Conservation (phyloP, 1,284 basidiomycete genomes). For the Mycena citricolor region DNA sequence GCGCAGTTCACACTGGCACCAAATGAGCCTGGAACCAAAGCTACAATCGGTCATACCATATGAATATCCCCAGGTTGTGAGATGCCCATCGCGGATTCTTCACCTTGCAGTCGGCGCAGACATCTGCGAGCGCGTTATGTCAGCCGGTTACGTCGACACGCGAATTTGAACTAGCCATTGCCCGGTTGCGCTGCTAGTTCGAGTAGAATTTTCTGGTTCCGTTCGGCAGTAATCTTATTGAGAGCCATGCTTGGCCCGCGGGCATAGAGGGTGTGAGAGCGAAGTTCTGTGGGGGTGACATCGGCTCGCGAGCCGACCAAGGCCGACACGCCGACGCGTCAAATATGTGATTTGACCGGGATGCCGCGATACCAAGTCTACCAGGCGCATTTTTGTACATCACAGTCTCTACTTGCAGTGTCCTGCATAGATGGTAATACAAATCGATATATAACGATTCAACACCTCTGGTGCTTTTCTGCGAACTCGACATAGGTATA, state of each 20-base stretch:
- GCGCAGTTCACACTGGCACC: slow-evolving; percentile 84
- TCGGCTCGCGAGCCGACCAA: too few relatives aligned
- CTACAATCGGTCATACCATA: slow-evolving; percentile 50
- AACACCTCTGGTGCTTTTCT: slow-evolving; percentile 49
- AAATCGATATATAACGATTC: too few relatives aligned
- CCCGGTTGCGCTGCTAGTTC: slow-evolving; percentile 71
- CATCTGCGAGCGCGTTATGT: slow-evolving; percentile 44
- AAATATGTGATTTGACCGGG: too few relatives aligned
- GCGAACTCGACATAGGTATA: slow-evolving; percentile 75
- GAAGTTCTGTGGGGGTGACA: too few relatives aligned
- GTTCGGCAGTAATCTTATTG: slow-evolving; percentile 63
- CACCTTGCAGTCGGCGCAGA: slow-evolving; percentile 83
- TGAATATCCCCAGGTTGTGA: slow-evolving; percentile 77
- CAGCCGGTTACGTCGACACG: slow-evolving; percentile 4
- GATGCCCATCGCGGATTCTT: slow-evolving; percentile 81
- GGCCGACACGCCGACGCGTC: too few relatives aligned
- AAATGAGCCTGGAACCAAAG: too few relatives aligned
- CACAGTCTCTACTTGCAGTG: too few relatives aligned
- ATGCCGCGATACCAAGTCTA: too few relatives aligned
- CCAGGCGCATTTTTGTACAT: too few relatives aligned
- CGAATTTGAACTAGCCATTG: slow-evolving; percentile 55
- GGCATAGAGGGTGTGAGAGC: too few relatives aligned
- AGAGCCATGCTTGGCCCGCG: too few relatives aligned
- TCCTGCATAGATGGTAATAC: too few relatives aligned
- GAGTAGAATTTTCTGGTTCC: slow-evolving; percentile 65